Conservation (phyloP, 495 filamentous ascomycete genomes). For the Trichoderma erinaceum region DNA sequence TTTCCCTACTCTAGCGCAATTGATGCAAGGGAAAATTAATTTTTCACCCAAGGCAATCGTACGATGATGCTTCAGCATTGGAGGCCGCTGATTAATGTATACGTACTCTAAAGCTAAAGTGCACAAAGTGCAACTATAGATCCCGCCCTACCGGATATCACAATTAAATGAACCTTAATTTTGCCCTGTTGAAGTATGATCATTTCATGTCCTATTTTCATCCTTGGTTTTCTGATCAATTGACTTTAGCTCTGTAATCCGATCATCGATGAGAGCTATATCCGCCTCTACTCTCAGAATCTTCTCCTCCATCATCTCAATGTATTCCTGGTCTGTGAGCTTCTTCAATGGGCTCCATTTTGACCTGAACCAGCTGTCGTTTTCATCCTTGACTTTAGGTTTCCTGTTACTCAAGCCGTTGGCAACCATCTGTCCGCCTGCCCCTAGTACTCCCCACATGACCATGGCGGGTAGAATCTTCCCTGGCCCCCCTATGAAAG, state of each 20-base stretch:
- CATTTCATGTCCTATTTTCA: not conserved
- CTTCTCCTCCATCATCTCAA: slow-evolving; percentile 62
- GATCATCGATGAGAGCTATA: slow-evolving; percentile 75
- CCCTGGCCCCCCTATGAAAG: slow-evolving; percentile 26
- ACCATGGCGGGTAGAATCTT: slow-evolving; percentile 54
- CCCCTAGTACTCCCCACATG: slow-evolving; percentile 41
- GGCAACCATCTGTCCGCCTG: slow-evolving; percentile 12
- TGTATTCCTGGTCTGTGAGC: slow-evolving; percentile 71
- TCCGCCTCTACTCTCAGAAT: slow-evolving; percentile 68
- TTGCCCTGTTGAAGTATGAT: not conserved
- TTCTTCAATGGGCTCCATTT: slow-evolving; percentile 73
- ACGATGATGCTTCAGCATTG: too few species aligned
- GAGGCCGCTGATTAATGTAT: too few species aligned
- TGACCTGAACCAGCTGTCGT: slow-evolving; percentile 38
- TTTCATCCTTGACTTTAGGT: not conserved
- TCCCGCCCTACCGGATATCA: not conserved
- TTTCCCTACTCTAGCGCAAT: not conserved
- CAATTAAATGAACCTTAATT: not conserved
- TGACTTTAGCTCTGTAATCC: slow-evolving; percentile 44
- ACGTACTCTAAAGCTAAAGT: too few species aligned
- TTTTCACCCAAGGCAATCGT: too few species aligned
- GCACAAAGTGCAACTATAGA: too few species aligned
- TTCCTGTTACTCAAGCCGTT: slow-evolving; percentile 5
- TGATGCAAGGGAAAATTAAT: not conserved
- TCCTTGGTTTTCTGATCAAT: not conserved